A percentile compares a stretch with the other conserved stretches of the same genome.
These are phyloP conservation scores for Penicillium verrucosum DNA, from an alignment of 2,329 filamentous ascomycete genomes.

Conservation along the genomic window DNA sequence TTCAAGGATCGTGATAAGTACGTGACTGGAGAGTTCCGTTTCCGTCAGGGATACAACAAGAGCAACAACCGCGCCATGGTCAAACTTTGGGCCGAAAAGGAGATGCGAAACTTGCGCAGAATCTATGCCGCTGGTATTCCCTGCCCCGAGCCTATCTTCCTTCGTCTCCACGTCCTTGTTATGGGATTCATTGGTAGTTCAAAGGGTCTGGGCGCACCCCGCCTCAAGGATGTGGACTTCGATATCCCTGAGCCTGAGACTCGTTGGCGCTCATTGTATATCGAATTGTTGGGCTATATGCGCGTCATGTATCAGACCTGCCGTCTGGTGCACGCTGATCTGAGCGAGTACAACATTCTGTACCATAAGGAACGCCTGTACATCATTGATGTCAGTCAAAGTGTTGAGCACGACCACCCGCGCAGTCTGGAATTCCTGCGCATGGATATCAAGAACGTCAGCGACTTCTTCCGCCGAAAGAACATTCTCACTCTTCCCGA, in stretches of 20 bases:
- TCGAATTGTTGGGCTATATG: conserved; percentile 84
- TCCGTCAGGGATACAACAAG: conserved; percentile 88
- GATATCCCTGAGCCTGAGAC: conserved; percentile 63
- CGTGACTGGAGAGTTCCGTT: conserved; percentile 89
- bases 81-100: conserved; percentile 97
- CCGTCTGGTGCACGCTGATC: conserved; percentile 86
- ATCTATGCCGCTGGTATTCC: conserved; percentile 82
- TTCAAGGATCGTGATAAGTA: conserved; percentile 98
- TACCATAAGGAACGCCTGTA: conserved; percentile 80
- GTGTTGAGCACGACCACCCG: conserved; percentile 94
- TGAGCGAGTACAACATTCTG: conserved; percentile 97
- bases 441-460: conserved; percentile 98
- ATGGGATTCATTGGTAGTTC: conserved; percentile 91
- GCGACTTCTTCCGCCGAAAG: conserved; percentile 85
- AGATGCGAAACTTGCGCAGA: conserved; percentile 87
- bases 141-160: conserved; percentile 81
- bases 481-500: conserved; percentile 79
- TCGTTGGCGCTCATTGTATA: conserved; percentile 75
- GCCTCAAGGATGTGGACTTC: conserved; percentile 81
- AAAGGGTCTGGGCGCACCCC: conserved; percentile 82
- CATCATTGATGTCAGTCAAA: conserved; percentile 97
- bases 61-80: conserved; percentile 96
- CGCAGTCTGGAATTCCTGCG: conserved; percentile 87
- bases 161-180: conserved; percentile 90
- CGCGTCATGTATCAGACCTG: conserved; percentile 90